phyloP scores from a whole-genome alignment of 1,284 basidiomycete genomes.

The Laetiporus sulphureus region DNA sequence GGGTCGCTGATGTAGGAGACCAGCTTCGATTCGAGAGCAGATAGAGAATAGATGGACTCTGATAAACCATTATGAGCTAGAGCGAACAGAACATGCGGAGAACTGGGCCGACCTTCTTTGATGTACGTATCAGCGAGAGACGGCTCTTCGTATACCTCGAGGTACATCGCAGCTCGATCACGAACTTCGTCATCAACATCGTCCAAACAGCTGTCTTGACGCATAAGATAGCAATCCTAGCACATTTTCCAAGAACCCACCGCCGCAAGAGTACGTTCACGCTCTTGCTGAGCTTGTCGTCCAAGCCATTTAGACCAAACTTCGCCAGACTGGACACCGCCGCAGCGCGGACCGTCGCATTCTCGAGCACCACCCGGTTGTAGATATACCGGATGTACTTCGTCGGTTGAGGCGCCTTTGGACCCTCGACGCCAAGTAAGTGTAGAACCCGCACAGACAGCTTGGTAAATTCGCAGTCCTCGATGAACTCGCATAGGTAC shows the following conservation, averaged over 20 bases:
- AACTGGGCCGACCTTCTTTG: slow-evolving; percentile 68
- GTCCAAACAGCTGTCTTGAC: slow-evolving; percentile 74
- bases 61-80: slow-evolving; percentile 6
- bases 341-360: slow-evolving; percentile 95
- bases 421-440: slow-evolving; percentile 93
- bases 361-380: slow-evolving; percentile 98
- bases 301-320: slow-evolving; percentile 88
- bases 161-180: slow-evolving; percentile 93
- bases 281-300: slow-evolving; percentile 76
- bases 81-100: slow-evolving; percentile 1
- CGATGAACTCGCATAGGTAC: slow-evolving; percentile 99
- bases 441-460: slow-evolving; percentile 96
- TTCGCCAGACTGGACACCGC: slow-evolving; percentile 94
- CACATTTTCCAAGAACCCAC: no score
- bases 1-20: slow-evolving; percentile 87
- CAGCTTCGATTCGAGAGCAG: slow-evolving; percentile 81
- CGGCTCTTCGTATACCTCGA: slow-evolving; percentile 79
- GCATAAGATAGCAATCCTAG: no score
- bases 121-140: slow-evolving; percentile 81
- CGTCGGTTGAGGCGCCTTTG: slow-evolving; percentile 90
- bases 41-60: slow-evolving; percentile 91
- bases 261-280: slow-evolving; percentile 82
- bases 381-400: slow-evolving; percentile 99
- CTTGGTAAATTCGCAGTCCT: slow-evolving; percentile 99
- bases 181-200: slow-evolving; percentile 99